Base-by-base conservation (phyloP, 495 filamentous ascomycete species). In the Neurospora africana region DNA sequence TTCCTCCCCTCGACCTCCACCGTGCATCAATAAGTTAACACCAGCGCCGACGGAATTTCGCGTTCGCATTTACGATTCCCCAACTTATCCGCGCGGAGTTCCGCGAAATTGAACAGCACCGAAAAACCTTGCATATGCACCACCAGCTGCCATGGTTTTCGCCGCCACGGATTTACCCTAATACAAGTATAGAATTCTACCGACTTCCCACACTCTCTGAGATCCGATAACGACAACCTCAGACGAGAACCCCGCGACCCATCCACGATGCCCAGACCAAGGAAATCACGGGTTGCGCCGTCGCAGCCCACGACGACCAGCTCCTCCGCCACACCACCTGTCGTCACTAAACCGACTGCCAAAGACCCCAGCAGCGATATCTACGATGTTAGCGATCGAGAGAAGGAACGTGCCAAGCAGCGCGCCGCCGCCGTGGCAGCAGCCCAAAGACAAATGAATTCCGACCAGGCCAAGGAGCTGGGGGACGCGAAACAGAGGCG, bases 321-420 rank as follows among this genome's bases (percentile, higher is more conserved):
- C 69, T 74, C 77, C 35, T 65, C 75, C 8, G 44, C 72, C 43
- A 36, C 72, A 36, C 76, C 75, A 7, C 73, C 72, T 0, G 47
- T 41, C 10, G 36, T 69, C 6, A 43, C 39, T 4, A 61, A 75
- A 39, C 72, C 73, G 19, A 36, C 68, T 11, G 44, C 68, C 36
- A 76, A 68, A 17, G 19, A 36, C 8, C 41, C 71, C 1, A 69
- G 73, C 38, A 82, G 80, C 70, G 83, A 84, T 72, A 81, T 82
- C 8, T 82, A 83, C 77, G 82, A 82, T 73, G 78, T 83, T 36
- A 84, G 82, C 78, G 82, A 83, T 43, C 79, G 80, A 43, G 84
- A 85, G 61, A 82, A 83, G 69, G 81, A 82, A 67, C 78, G 74
- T 35, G 77, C 58, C 11, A 73, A 68, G 61, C 70, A 68, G 61